phyloP scores from a whole-genome alignment of 345 rosid species.

The Angophora floribunda region DNA sequence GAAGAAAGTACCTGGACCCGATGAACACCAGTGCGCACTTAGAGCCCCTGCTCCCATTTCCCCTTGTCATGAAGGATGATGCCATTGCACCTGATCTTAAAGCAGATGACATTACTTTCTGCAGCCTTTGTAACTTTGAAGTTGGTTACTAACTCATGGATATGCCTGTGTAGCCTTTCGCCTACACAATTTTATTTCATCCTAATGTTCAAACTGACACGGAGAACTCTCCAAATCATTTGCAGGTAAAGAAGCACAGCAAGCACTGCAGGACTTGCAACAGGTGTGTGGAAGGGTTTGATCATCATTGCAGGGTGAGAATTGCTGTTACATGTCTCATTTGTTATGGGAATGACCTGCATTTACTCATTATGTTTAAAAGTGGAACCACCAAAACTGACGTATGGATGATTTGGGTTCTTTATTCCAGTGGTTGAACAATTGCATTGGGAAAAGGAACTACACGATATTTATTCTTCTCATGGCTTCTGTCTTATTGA shows the following conservation, averaged over 20 bases:
- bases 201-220: background rate
- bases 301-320: conserved; percentile 94
- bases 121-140: conserved; percentile 83
- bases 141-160: conserved; percentile 9
- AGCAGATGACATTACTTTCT: conserved; percentile 76
- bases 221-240: background rate
- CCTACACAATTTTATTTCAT: background rate
- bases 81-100: conserved; percentile 58
- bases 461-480: conserved; percentile 84
- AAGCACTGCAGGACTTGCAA: conserved; percentile 95
- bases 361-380: background rate
- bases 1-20: conserved; percentile 83
- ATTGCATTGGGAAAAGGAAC: conserved; percentile 89
- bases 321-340: background rate
- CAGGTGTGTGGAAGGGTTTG: conserved; percentile 96
- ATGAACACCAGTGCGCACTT: conserved; percentile 42
- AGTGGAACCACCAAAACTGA: background rate
- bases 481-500: conserved; percentile 67
- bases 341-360: background rate
- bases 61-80: conserved; percentile 71
- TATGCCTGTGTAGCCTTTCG: background rate
- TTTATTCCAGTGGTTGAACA: conserved; percentile 82
- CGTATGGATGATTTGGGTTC: background rate
- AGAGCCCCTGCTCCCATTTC: conserved; percentile 90
- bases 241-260: conserved; percentile 84